phyloP scores from a whole-genome alignment of 306 rosid genomes.

The Trichosanthes cucumerina region DNA sequence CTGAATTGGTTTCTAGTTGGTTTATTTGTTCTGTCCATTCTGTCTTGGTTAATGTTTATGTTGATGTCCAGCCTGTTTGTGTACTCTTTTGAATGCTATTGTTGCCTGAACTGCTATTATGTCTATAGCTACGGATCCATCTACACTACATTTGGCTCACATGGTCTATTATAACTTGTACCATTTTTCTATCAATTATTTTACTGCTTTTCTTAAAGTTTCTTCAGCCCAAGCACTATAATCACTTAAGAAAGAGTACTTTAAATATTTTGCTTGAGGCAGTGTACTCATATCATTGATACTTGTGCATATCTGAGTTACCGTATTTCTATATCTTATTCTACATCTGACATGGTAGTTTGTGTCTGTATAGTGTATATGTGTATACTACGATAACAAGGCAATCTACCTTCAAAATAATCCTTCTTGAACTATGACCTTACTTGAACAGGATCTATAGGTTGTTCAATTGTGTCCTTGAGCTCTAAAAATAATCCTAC shows the following conservation, averaged over 20 bases:
- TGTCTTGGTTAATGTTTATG: neutral
- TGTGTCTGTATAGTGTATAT: neutral
- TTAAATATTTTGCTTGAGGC: neutral
- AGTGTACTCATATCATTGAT: neutral
- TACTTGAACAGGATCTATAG: no score
- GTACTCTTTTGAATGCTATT: neutral
- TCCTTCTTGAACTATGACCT: neutral
- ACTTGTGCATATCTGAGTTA: neutral
- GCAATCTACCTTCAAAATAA: neutral
- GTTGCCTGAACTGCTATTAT: neutral
- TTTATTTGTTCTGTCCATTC: neutral
- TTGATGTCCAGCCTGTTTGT: constrained; percentile 1
- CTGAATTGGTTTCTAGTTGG: neutral
- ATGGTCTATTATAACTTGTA: neutral
- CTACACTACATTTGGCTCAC: neutral
- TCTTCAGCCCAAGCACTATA: neutral
- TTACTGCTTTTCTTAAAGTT: neutral
- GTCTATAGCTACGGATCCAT: neutral
- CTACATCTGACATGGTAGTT: neutral
- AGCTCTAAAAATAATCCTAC: no score
- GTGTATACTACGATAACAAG: neutral
- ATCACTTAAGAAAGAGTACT: neutral
- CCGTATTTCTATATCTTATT: neutral
- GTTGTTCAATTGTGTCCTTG: no score
- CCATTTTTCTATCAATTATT: neutral